A percentile compares a stretch with the other conserved stretches of the same genome.
Conservation (phyloP, 495 filamentous ascomycete genomes). For the Neurospora sp. region DNA sequence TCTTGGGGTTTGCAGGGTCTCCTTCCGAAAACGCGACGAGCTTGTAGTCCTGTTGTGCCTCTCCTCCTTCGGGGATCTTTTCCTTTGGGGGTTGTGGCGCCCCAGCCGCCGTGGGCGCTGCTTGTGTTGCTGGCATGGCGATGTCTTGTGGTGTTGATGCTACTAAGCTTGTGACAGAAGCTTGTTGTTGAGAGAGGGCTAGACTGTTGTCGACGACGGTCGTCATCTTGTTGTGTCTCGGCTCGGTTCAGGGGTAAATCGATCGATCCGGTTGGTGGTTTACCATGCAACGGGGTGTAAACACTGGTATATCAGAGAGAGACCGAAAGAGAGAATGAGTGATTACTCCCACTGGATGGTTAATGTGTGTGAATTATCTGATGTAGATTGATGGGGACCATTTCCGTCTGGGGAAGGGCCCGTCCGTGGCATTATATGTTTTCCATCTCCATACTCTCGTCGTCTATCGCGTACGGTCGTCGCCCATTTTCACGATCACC, state of each 20-base stretch:
- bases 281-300: not conserved
- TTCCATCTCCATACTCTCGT: not conserved
- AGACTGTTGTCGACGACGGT: not conserved
- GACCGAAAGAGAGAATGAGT: not conserved
- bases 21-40: slow-evolving; percentile 59
- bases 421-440: not conserved
- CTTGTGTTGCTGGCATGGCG: not conserved
- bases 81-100: not conserved
- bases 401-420: not conserved
- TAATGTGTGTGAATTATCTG: not conserved
- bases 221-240: not conserved
- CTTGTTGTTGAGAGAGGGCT: not conserved
- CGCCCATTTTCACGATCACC: not conserved
- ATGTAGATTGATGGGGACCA: not conserved
- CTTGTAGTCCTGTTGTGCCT: slow-evolving; percentile 39
- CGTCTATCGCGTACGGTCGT: not conserved
- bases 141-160: not conserved
- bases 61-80: slow-evolving; percentile 5
- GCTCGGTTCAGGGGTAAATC: not conserved
- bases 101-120: not conserved
- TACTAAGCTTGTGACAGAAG: not conserved
- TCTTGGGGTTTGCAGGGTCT: slow-evolving; percentile 61
- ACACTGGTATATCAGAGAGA: not conserved
- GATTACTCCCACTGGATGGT: not conserved
- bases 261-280: not conserved